Evolutionary conservation across 1,139 yeast genomes (phyloP).

Genomic region (Pichia sp.): DNA sequence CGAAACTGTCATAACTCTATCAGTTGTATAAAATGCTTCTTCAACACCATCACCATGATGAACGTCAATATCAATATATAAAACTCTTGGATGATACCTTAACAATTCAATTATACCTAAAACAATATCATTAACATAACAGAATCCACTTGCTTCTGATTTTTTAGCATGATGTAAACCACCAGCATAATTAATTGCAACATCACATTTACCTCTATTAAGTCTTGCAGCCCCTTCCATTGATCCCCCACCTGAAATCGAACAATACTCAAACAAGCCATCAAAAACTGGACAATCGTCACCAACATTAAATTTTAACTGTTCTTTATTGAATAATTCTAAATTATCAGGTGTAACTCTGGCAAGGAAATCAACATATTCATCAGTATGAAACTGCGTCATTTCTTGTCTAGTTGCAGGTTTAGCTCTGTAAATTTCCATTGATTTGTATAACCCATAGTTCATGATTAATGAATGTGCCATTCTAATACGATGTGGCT

Average conservation of each 20-base stretch:
- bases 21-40: constrained; percentile 93
- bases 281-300: constrained; percentile 98
- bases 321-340: constrained; percentile 87
- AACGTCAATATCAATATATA: constrained; percentile 90
- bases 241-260: constrained; percentile 87
- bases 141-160: constrained; percentile 89
- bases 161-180: constrained; percentile 97
- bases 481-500: constrained; percentile 98
- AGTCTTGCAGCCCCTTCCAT: constrained; percentile 87
- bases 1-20: constrained; percentile 90
- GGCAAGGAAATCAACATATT: constrained; percentile 87
- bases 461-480: constrained; percentile 96
- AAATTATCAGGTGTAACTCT: constrained; percentile 93
- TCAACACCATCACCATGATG: constrained; percentile 99
- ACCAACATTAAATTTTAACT: constrained; percentile 87
- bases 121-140: constrained; percentile 93
- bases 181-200: constrained; percentile 96
- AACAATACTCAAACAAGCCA: constrained; percentile 83
- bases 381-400: constrained; percentile 98
- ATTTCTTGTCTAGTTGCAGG: constrained; percentile 98
- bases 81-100: constrained; percentile 82
- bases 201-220: constrained; percentile 79
- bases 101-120: constrained; percentile 75
- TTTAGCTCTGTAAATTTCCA: constrained; percentile 92
- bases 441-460: constrained; percentile 90